Conservation (phyloP, 2,329 filamentous ascomycete species). For the Sclerotiophoma versabilis region DNA sequence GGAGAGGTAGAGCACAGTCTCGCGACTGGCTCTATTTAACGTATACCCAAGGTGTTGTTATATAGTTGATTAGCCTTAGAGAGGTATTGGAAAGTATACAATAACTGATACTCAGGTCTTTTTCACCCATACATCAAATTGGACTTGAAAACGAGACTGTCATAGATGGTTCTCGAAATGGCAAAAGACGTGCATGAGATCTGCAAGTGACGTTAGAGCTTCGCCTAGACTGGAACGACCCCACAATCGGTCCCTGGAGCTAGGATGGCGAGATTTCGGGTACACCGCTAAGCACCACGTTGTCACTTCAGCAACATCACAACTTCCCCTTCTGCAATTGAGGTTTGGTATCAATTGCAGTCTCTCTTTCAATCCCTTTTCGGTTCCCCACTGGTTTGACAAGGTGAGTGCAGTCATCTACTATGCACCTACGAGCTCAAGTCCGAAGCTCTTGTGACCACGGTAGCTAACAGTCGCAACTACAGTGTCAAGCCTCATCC, state of each 20-base stretch:
- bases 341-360: conserved; percentile 26
- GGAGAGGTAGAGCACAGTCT: neutral
- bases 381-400: conserved; percentile 18
- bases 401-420: conserved; percentile 6
- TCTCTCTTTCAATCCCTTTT: conserved; percentile 8
- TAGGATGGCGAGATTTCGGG: conserved; percentile 21
- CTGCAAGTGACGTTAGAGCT: conserved; percentile 23
- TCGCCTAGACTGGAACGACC: conserved; percentile 20
- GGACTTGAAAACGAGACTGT: neutral
- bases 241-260: conserved; percentile 25
- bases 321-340: conserved; percentile 17
- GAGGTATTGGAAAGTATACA: conserved; percentile 8
- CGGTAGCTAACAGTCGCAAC: conserved; percentile 14
- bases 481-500: conserved; percentile 12
- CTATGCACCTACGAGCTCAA: neutral
- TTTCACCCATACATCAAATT: neutral
- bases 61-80: neutral
- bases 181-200: conserved; percentile 12
- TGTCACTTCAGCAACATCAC: conserved; percentile 19
- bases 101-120: neutral
- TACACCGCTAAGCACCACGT: conserved; percentile 21
- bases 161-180: conserved; percentile 4
- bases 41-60: conserved; percentile 2
- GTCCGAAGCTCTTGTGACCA: conserved; percentile 17
- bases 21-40: neutral